phyloP scores from a whole-genome alignment of 73 alveolate species.

The Symbiodinium natans region DNA sequence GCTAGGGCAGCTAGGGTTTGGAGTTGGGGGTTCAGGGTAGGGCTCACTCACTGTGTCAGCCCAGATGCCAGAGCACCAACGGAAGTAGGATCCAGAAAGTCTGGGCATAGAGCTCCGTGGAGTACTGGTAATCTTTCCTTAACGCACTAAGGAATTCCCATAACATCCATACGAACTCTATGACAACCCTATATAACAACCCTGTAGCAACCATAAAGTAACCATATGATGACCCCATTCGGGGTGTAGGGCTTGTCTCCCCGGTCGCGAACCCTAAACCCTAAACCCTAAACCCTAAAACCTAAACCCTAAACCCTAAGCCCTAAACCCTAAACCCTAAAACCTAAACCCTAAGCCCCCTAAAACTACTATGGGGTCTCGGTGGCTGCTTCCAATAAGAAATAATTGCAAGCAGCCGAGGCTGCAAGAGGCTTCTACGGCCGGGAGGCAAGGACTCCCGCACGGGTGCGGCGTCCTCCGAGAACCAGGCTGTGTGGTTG shows the following conservation, averaged over 20 bases:
- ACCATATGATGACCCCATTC: too few relatives aligned
- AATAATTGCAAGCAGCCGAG: too few relatives aligned
- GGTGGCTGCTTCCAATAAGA: too few relatives aligned
- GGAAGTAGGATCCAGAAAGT: background rate
- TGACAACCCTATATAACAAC: too few relatives aligned
- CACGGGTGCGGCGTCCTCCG: background rate
- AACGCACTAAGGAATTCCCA: background rate
- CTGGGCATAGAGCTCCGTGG: background rate
- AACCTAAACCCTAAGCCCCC: background rate
- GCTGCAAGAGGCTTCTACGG: too few relatives aligned
- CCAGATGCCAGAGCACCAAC: background rate
- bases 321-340: background rate
- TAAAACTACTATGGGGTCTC: too few relatives aligned
- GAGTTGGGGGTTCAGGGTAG: too few relatives aligned
- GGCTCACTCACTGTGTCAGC: background rate
- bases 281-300: background rate
- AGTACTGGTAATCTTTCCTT: background rate
- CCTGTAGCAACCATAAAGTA: too few relatives aligned
- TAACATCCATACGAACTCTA: too few relatives aligned
- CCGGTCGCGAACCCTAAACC: too few relatives aligned
- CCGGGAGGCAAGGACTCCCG: background rate
- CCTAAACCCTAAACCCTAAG: background rate
- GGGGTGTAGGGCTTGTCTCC: too few relatives aligned
- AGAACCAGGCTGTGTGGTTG: background rate
- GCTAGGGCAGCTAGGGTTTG: too few relatives aligned